Percentiles rank a stretch among this genome's conserved stretches.
phyloP scores from a whole-genome alignment of 1,139 yeast species.

The Waltiozyma sp. region DNA sequence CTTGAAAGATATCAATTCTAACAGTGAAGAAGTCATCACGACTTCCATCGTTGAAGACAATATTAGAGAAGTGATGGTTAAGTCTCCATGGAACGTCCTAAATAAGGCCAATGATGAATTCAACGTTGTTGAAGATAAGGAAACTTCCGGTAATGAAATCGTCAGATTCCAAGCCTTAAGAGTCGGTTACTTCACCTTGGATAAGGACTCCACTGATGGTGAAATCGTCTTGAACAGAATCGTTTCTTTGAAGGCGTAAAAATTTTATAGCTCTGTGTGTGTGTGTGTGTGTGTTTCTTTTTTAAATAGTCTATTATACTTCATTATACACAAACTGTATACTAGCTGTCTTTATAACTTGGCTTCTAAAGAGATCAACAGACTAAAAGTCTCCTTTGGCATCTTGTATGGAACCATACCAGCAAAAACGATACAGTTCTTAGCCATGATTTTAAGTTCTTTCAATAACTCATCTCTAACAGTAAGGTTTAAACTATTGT shows the following conservation, averaged over 20 bases:
- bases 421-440: constrained; percentile 87
- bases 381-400: constrained; percentile 84
- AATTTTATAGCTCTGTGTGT: too few relatives aligned
- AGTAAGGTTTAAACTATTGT: constrained; percentile 37
- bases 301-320: too few relatives aligned
- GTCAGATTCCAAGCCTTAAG: constrained; percentile 96
- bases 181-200: constrained; percentile 92
- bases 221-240: constrained; percentile 28
- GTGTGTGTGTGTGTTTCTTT: too few relatives aligned
- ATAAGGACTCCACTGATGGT: constrained; percentile 57
- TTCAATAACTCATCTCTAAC: constrained; percentile 45
- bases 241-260: constrained; percentile 16
- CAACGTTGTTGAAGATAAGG: constrained; percentile 49
- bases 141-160: constrained; percentile 58
- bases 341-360: constrained; percentile 19
- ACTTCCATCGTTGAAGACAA: constrained; percentile 74
- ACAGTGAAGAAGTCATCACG: constrained; percentile 59
- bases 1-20: constrained; percentile 69
- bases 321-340: too few relatives aligned
- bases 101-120: constrained; percentile 47
- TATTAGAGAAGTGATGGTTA: constrained; percentile 52
- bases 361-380: constrained; percentile 62
- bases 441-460: constrained; percentile 56
- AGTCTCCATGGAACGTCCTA: constrained; percentile 70
- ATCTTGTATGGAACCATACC: constrained; percentile 92